A percentile compares a stretch with the other conserved stretches of the same genome.
phyloP scores from a whole-genome alignment of 2,329 filamentous ascomycete species.

The Botrytis pseudocinerea region DNA sequence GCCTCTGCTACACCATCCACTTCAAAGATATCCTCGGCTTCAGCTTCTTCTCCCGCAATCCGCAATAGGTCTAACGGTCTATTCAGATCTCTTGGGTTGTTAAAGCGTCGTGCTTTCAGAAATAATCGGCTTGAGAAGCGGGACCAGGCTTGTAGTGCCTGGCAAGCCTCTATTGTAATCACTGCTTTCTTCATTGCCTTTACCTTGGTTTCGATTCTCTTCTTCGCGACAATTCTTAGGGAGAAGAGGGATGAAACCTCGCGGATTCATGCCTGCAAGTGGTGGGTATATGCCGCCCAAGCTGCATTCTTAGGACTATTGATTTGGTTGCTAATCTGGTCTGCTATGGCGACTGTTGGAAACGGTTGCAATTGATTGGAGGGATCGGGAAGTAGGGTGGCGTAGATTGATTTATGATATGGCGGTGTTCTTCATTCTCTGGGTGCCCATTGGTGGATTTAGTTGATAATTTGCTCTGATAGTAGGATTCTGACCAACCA shows the following conservation, averaged over 20 bases:
- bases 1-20: background rate
- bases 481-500: background rate
- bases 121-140: background rate
- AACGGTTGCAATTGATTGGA: constrained; percentile 7
- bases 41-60: background rate
- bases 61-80: background rate
- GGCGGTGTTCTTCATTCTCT: background rate
- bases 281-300: constrained; percentile 1
- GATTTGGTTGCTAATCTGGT: constrained; percentile 1
- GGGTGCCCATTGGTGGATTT: background rate
- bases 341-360: background rate
- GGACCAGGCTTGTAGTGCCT: background rate
- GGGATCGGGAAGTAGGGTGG: background rate
- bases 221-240: background rate
- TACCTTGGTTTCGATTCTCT: background rate
- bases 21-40: background rate
- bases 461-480: background rate
- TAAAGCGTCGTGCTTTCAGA: background rate
- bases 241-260: background rate
- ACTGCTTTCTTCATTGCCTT: constrained; percentile 4
- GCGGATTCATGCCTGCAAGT: background rate
- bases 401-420: background rate
- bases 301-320: background rate
- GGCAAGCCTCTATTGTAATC: background rate
- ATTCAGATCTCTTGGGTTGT: background rate